Percentiles rank a stretch among this genome's conserved stretches.
These are phyloP conservation scores for Sanghuangporus weigelae DNA, from an alignment of 1,284 basidiomycete genomes.

Conservation along the genomic window DNA sequence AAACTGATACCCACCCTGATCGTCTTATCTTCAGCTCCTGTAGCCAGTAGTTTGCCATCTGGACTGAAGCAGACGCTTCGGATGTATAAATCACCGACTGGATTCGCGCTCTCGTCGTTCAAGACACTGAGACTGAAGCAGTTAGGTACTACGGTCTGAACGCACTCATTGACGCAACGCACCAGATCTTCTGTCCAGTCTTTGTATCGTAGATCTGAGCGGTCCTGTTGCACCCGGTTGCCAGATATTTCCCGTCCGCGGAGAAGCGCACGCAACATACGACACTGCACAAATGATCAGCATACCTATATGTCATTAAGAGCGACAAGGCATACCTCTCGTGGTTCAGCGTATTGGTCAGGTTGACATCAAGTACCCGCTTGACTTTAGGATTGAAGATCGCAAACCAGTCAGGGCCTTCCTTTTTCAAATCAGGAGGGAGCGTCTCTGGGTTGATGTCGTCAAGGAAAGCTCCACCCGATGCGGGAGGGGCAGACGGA, in stretches of 20 bases:
- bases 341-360: conserved; percentile 90
- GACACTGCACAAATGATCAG: conserved; percentile 40
- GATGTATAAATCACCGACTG: conserved; percentile 75
- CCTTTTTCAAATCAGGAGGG: conserved; percentile 60
- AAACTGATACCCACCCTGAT: conserved; percentile 56
- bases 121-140: conserved; percentile 46
- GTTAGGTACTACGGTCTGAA: neutral
- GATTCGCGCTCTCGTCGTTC: conserved; percentile 60
- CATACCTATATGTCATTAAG: conserved; percentile 13
- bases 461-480: conserved; percentile 32
- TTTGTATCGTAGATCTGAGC: conserved; percentile 76
- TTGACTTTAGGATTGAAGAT: conserved; percentile 88
- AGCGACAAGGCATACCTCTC: conserved; percentile 61
- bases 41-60: conserved; percentile 76
- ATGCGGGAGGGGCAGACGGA: conserved; percentile 22
- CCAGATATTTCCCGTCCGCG: conserved; percentile 72
- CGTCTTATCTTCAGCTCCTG: conserved; percentile 80
- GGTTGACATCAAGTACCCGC: conserved; percentile 77
- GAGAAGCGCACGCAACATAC: conserved; percentile 83
- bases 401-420: conserved; percentile 93
- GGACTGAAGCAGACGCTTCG: conserved; percentile 82
- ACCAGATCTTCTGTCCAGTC: conserved; percentile 63
- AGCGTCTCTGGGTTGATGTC: conserved; percentile 43
- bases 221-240: conserved; percentile 74
- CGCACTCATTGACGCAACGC: neutral